phyloP scores from a whole-genome alignment of 2,329 filamentous ascomycete genomes.

The Stagonosporopsis rhizophila region DNA sequence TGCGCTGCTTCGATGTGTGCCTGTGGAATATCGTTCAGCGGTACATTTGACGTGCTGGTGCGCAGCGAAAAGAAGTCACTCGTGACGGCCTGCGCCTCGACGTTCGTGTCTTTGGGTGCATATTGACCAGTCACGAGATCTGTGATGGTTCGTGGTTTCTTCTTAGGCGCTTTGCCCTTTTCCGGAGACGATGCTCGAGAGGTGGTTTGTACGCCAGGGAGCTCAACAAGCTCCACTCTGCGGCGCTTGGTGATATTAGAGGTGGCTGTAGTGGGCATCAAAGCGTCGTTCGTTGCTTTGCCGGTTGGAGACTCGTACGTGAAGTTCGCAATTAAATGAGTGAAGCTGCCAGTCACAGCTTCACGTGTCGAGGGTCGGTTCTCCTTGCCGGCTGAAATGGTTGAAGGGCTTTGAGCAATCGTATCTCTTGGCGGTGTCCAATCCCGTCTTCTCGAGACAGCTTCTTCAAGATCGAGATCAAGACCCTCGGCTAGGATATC shows the following conservation, averaged over 20 bases:
- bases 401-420: slow-evolving; percentile 14
- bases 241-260: slow-evolving; percentile 35
- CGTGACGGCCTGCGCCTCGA: slow-evolving; percentile 14
- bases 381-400: slow-evolving; percentile 35
- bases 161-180: slow-evolving; percentile 47
- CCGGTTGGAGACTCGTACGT: slow-evolving; percentile 30
- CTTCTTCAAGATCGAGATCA: slow-evolving; percentile 42
- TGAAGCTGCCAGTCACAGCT: slow-evolving; percentile 26
- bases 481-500: slow-evolving; percentile 21
- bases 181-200: slow-evolving; percentile 37
- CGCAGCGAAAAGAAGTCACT: slow-evolving; percentile 38
- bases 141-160: slow-evolving; percentile 50
- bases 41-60: slow-evolving; percentile 29
- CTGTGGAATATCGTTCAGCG: slow-evolving; percentile 33
- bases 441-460: slow-evolving; percentile 39
- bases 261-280: slow-evolving; percentile 9
- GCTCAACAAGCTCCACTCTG: slow-evolving; percentile 40
- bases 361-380: slow-evolving; percentile 23
- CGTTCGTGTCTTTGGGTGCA: slow-evolving; percentile 17
- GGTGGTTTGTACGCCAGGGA: slow-evolving; percentile 32
- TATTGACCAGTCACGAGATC: slow-evolving; percentile 49
- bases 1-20: slow-evolving; percentile 11
- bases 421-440: slow-evolving; percentile 50
- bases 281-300: slow-evolving; percentile 7
- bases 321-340: slow-evolving; percentile 39